phyloP scores from a whole-genome alignment of 164 flowering plant species.

The Santalum album region DNA sequence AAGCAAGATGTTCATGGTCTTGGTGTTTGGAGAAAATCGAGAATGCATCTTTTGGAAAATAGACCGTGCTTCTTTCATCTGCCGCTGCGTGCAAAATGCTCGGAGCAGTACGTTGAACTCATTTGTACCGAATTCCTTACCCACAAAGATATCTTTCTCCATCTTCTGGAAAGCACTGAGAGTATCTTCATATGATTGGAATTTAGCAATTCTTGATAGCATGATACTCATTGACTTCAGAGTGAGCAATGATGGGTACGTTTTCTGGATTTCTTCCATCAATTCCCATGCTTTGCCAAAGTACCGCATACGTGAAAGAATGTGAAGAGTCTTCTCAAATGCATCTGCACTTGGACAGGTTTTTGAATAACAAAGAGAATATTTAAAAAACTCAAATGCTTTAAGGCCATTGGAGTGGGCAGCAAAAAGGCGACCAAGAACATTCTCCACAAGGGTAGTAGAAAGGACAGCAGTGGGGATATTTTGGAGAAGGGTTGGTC shows the following conservation, averaged over 20 bases:
- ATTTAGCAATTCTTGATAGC: conserved; percentile 47
- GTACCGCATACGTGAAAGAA: conserved; percentile 57
- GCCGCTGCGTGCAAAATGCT: conserved; percentile 59
- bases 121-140: conserved; percentile 41
- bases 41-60: conserved; percentile 46
- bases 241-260: conserved; percentile 48
- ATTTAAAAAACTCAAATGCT: conserved; percentile 65
- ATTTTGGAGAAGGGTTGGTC: conserved; percentile 29
- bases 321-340: conserved; percentile 71
- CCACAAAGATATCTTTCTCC: conserved; percentile 42
- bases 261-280: conserved; percentile 28
- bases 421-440: conserved; percentile 69
- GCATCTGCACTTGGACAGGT: conserved; percentile 34
- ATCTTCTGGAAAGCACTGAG: conserved; percentile 54
- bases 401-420: conserved; percentile 75
- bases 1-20: conserved; percentile 69
- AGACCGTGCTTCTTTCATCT: conserved; percentile 68
- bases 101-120: conserved; percentile 67
- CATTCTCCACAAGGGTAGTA: conserved; percentile 31
- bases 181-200: conserved; percentile 51
- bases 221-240: conserved; percentile 69
- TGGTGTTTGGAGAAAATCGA: conserved; percentile 46
- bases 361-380: conserved; percentile 20
- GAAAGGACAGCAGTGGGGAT: conserved; percentile 27
- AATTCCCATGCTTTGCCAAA: conserved; percentile 60